Base-by-base conservation (phyloP, 169 alveolate species). In the Cryptosporidium parvum region DNA sequence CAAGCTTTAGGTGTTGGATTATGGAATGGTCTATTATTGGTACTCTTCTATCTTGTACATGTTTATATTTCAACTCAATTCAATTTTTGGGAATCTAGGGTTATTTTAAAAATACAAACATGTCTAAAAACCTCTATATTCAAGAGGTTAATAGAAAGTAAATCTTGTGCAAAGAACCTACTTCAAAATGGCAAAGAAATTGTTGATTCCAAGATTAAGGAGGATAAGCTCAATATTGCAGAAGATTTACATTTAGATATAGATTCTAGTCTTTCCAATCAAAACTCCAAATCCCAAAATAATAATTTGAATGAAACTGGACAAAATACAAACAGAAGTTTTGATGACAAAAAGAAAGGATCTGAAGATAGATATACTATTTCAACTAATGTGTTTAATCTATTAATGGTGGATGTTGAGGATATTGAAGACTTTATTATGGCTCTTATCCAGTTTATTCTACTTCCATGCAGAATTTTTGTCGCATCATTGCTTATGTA, bases 321-420 rank as follows among this genome's bases (percentile, higher is more conserved):
- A 7, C 67, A 23, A 71, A 26, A 5, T 37, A 33, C 9, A 37
- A 18, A 69, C 23, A 16, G 1, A 48, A 14, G 21, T 48, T 21
- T 14, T 48, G 3, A 12, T 48, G 23, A 12, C 67, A 56, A 56
- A 21, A 53, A 53, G 6, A 65, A 48, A 9, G 52, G 21, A 16
- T 18, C 26, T 65, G 67, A 45, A 14, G 68, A 35, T 31, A 51
- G 33, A 44, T 62, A 80, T 48, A 65, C 75, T 8, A 39, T 73
- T 14, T 80, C 89, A 18, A 80, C 89, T 10, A 80, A 65, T 48
- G 89, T 67, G 0, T 80, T 80, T 42, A 80, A 80, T 44, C 33
- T 80, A 18, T 48, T 80, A 51, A 80, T 80, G 89, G 89, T 80
- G 4, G 89, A 80, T 31, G 89, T 80, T 37, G 89, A 80, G 16